Base-by-base conservation (phyloP, 495 filamentous ascomycete species). In the Lasiosphaeria hispida region DNA sequence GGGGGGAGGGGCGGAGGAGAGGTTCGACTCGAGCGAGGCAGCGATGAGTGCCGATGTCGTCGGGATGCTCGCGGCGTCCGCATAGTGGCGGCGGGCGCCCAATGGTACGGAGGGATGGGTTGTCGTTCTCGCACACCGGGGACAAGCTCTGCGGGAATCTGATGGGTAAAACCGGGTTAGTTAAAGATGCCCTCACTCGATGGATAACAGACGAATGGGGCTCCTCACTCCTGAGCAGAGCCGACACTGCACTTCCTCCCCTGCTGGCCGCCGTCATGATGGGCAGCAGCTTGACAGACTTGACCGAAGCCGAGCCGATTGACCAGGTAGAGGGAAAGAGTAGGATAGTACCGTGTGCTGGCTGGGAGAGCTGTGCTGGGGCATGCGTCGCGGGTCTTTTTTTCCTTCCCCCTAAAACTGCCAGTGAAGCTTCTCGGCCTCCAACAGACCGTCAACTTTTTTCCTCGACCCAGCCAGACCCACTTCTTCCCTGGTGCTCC, bases 241-340 rank as follows among this genome's bases (percentile, higher is more conserved):
- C 69, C 48, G 73, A 67, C 48, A 69, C 68, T 55, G 69, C 62
- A 61, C 63, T 68, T 40, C 69, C 61, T 52, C 80, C 78, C 74
- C 78, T 78, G 70, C 80, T 77, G 48, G 75, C 69, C 55, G 74
- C 73, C 58, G 77, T 72, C 78, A 83, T 82, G 57, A 61, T 76
- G 51, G 61, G 55, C 39, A 49, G 56, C 15, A 14, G 38, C 18
- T 36, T 30, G 43, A 10, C 23, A 34, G 38, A 43, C 30, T 9
- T 48, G 43, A 17, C 45, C n/a, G 30, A 53, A 53, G 23, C 23
- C 23, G 23, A 30, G 2, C 23, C 23, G 5, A 30, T 30, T 30
- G 23, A 30, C 23, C 23, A 30, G 23, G 23, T 5, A 30, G 23
- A 30, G 23, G 23, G 23, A 2, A 30, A 30, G 23, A 2, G 23